Percentiles rank a stretch among this genome's conserved stretches.
Conservation (phyloP, 495 filamentous ascomycete genomes). For the Antarctomyces pellizariae region DNA sequence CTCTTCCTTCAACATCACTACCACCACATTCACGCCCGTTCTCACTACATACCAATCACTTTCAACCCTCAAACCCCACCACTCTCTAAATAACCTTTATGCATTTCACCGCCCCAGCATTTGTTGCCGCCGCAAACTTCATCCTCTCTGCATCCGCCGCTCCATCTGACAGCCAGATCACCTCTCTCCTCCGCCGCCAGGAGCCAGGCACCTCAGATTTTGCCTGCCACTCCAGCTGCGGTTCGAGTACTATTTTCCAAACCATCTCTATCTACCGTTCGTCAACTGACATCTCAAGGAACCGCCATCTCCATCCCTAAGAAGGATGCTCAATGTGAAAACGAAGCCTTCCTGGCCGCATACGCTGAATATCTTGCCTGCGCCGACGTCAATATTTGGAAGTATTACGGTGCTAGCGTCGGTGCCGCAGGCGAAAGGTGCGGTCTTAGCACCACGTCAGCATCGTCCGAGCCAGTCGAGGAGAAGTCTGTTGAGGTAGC, state of each 20-base stretch:
- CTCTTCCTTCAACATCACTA: too few relatives aligned
- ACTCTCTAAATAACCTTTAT: too few relatives aligned
- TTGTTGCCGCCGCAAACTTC: too few relatives aligned
- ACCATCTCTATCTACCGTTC: neutral
- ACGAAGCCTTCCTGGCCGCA: constrained; percentile 18
- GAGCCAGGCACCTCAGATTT: constrained; percentile 21
- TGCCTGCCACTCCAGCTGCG: constrained; percentile 26
- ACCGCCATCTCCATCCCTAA: constrained; percentile 18
- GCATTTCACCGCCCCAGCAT: too few relatives aligned
- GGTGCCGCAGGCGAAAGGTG: constrained; percentile 14
- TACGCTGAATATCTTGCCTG: constrained; percentile 22
- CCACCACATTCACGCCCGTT: too few relatives aligned
- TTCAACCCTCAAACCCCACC: too few relatives aligned
- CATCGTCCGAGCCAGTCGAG: constrained; percentile 7
- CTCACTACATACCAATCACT: too few relatives aligned
- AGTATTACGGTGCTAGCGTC: constrained; percentile 19
- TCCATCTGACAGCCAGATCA: too few relatives aligned
- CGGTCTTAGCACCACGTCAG: constrained; percentile 18
- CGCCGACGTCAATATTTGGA: constrained; percentile 22
- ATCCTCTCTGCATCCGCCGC: too few relatives aligned
- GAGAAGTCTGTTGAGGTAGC: too few relatives aligned
- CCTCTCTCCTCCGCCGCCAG: constrained; percentile 15
- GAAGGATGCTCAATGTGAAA: too few relatives aligned
- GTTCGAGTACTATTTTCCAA: constrained; percentile 12
- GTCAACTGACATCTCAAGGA: constrained; percentile 10